Conservation (phyloP, 1,284 basidiomycete species). For the Hymenochaete sp. region DNA sequence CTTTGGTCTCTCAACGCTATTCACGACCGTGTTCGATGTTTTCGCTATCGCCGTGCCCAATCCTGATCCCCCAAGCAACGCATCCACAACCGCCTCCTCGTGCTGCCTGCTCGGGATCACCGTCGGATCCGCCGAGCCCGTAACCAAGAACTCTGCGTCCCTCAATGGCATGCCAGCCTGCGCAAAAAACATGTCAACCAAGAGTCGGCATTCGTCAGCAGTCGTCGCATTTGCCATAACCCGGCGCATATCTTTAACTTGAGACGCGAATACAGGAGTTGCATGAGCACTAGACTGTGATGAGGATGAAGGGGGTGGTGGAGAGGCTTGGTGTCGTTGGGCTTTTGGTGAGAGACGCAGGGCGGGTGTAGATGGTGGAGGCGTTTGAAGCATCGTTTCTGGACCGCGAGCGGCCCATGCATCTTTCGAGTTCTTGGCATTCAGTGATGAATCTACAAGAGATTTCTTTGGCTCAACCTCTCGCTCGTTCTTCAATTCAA, state of each 20-base stretch:
- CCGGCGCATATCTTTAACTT: conserved; percentile 58
- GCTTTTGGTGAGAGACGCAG: conserved; percentile 8
- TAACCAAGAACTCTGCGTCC: conserved; percentile 4
- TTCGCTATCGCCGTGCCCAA: conserved; percentile 1
- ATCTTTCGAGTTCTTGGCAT: no score
- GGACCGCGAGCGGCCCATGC: no score
- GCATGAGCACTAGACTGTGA: no score
- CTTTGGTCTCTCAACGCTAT: neutral
- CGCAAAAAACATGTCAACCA: conserved; percentile 73
- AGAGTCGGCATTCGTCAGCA: conserved; percentile 75
- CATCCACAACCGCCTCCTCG: conserved; percentile 13
- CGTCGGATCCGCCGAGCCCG: neutral
- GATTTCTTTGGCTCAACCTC: no score
- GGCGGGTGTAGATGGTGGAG: conserved; percentile 4
- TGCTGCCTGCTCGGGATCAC: conserved; percentile 5
- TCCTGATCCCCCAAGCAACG: conserved; percentile 12
- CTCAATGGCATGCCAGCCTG: conserved; percentile 38
- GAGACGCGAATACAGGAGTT: conserved; percentile 24
- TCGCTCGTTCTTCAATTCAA: no score
- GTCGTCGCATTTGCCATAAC: conserved; percentile 64
- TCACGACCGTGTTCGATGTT: neutral
- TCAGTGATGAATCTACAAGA: no score
- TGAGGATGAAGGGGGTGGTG: no score
- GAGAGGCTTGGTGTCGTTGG: conserved; percentile 11
- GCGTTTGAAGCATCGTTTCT: neutral